Evolutionary conservation across 139 green algal species (phyloP).

Genomic region (Coelastrella sp.): DNA sequence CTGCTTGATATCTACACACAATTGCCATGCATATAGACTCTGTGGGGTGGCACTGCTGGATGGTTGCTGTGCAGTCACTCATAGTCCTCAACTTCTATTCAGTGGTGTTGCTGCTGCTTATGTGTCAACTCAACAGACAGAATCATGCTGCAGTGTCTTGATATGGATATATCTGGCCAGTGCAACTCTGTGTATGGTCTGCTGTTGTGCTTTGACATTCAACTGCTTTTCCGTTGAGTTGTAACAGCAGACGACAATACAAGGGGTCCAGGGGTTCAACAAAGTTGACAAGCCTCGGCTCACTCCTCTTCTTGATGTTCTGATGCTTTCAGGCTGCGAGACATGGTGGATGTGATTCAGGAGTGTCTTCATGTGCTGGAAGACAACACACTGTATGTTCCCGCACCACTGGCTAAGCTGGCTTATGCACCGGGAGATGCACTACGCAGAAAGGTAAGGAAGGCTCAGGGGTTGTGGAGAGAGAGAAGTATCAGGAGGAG

Average conservation of each 20-base stretch:
- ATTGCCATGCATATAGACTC: background rate
- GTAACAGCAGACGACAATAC: too few species aligned
- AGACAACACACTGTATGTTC: constrained; percentile 61
- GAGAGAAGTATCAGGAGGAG: too few species aligned
- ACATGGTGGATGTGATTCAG: constrained; percentile 62
- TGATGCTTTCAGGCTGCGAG: constrained; percentile 47
- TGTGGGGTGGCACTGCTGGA: background rate
- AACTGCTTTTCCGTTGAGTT: too few species aligned
- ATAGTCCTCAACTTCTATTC: too few species aligned
- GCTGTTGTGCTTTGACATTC: too few species aligned
- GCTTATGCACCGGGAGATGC: constrained; percentile 46
- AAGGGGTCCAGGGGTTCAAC: too few species aligned
- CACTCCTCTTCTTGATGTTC: background rate
- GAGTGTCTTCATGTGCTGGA: constrained; percentile 57
- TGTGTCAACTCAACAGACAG: background rate
- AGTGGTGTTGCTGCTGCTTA: background rate
- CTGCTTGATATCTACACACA: too few species aligned
- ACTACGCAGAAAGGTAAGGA: constrained; percentile 35
- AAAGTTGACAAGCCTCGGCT: background rate
- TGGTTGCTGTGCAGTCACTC: too few species aligned
- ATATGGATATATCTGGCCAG: background rate
- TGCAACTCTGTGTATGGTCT: background rate
- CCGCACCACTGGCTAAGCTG: constrained; percentile 52
- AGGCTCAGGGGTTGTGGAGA: too few species aligned
- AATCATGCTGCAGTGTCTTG: background rate